These are phyloP conservation scores for Rhodosporidiobolus odoratus DNA, from an alignment of 768 basidiomycete species.

Conservation along the genomic window DNA sequence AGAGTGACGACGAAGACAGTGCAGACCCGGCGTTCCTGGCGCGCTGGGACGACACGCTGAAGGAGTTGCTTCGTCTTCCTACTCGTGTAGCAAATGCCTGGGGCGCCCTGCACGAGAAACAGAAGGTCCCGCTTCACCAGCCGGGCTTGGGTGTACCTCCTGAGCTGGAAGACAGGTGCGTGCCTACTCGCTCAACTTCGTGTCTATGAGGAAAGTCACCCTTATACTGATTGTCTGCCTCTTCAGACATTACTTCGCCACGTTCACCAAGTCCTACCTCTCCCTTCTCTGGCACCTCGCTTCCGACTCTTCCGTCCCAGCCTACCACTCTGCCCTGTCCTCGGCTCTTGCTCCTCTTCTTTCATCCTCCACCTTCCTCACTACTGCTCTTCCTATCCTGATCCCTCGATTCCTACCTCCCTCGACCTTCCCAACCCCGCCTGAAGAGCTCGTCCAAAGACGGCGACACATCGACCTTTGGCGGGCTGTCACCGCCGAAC, in stretches of 20 bases:
- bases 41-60: constrained; percentile 72
- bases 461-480: constrained; percentile 49
- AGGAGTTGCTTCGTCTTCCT: constrained; percentile 62
- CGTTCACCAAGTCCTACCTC: constrained; percentile 48
- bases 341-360: background rate
- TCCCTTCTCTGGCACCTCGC: constrained; percentile 45
- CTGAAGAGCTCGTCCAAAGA: constrained; percentile 36
- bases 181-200: too few relatives aligned
- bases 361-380: background rate
- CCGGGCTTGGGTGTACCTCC: constrained; percentile 48
- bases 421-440: constrained; percentile 44
- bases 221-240: background rate
- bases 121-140: constrained; percentile 1
- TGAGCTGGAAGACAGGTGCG: constrained; percentile 44
- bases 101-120: constrained; percentile 5
- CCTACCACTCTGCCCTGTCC: constrained; percentile 61
- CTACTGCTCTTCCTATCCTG: constrained; percentile 58
- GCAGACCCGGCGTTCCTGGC: constrained; percentile 2
- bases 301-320: constrained; percentile 59
- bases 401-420: constrained; percentile 55
- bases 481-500: constrained; percentile 54
- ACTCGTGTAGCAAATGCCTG: constrained; percentile 68
- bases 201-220: too few relatives aligned
- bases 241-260: constrained; percentile 53
- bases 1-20: background rate